Base-by-base conservation (phyloP, 306 rosid genomes). In the Cucumis melo region DNA sequence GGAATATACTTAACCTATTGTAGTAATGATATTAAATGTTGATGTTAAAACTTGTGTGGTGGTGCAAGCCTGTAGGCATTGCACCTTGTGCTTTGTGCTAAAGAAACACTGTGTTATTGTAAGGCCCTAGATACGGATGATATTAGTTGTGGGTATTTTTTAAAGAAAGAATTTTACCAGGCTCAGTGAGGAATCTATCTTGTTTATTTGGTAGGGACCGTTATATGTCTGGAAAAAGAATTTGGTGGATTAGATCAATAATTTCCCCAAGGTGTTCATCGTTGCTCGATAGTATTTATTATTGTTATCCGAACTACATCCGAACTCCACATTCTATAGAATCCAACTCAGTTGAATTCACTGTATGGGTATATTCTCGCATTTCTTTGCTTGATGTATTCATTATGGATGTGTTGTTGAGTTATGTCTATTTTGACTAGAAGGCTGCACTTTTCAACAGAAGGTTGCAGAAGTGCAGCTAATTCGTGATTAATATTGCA, bases 291-390 rank as follows among this genome's bases (percentile, higher is more conserved):
- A 77, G 78, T 81, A 55, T 71, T 38, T 17, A 32, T 58, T 64
- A 20, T 87, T 81, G 60, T 85, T 83, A 81, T 53, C 70, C 64
- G 89, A 82, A 87, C 91, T 85, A 85, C 91, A 83, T 83, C 88
- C 80, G 85, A 82, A 80, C 77, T 60, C 71, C 54, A 81, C 82
- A 83, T 85, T 4, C 11, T 27, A 29, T 19, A 48, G 21, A 10
- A 24, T 17, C 5, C 55, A 8, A 11, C 14, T 44, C 9, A 8
- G 7, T 12, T 50, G n/a, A 16, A 27, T 71, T 27, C 15, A 23
- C 29, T 48, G 55, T 8, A 21, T 71, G 16, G 13, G n/a, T 13
- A 1, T 46, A 23, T 48, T 48, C 23, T 23, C 21, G 24, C 56
- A 44, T 71, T 24, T 71, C 13, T 48, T 29, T 71, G 21, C 20